phyloP scores from a whole-genome alignment of 805 yeast species.

The Wickerhamiella nectarea region DNA sequence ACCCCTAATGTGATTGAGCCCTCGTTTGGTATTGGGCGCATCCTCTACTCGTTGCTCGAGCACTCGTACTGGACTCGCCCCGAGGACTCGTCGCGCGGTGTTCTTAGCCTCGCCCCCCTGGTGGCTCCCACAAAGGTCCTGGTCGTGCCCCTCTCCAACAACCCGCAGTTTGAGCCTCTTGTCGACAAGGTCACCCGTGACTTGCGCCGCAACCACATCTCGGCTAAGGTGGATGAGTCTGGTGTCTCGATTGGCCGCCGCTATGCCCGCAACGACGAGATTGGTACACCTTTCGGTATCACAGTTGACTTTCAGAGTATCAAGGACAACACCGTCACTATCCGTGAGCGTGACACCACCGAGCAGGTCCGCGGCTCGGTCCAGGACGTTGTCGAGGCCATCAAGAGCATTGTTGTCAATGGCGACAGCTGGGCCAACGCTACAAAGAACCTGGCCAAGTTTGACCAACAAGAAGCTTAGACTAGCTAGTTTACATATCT shows the following conservation, averaged over 20 bases:
- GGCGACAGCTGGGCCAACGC: constrained; percentile 79
- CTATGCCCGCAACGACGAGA: constrained; percentile 94
- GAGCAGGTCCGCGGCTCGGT: constrained; percentile 89
- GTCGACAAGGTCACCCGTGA: constrained; percentile 52
- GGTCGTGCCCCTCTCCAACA: constrained; percentile 83
- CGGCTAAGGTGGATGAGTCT: constrained; percentile 93
- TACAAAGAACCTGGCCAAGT: constrained; percentile 54
- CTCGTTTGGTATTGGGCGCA: constrained; percentile 97
- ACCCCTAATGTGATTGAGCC: constrained; percentile 98
- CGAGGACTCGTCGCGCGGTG: constrained; percentile 77
- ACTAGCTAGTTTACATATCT: not conserved
- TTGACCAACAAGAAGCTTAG: constrained; percentile 52
- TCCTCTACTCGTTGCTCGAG: constrained; percentile 82
- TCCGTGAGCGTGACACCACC: constrained; percentile 95
- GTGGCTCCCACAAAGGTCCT: constrained; percentile 97
- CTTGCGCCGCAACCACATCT: constrained; percentile 69
- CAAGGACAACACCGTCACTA: constrained; percentile 75
- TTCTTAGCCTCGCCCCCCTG: constrained; percentile 80
- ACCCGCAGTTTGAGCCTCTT: constrained; percentile 65
- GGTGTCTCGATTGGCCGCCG: constrained; percentile 96
- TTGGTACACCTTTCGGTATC: constrained; percentile 97
- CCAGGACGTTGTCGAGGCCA: constrained; percentile 54
- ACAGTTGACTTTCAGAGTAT: constrained; percentile 91
- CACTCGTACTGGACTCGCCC: constrained; percentile 93
- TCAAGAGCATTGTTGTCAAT: constrained; percentile 58